Base-by-base conservation (phyloP, 805 yeast genomes). In the Starmera pachycereana region DNA sequence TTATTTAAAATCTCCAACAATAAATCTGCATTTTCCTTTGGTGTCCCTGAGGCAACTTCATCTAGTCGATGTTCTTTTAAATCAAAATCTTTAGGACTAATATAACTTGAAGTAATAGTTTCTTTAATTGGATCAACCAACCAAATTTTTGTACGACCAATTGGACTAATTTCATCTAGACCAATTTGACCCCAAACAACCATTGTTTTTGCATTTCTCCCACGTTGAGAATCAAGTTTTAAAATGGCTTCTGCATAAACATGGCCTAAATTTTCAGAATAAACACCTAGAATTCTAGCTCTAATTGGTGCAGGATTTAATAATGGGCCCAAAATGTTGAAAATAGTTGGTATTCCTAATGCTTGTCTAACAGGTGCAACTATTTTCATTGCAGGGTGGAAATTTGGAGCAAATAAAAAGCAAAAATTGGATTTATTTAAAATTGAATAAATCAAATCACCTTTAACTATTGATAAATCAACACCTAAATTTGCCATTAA, bases 101-200 rank as follows among this genome's bases (percentile, higher is more conserved):
- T 47, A 33, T 61, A 66, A 36, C 69, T 68, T 14, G 61, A 60
- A 8, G 67, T 59, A 25, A 75, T 65, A 18, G 58, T 52, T 0
- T 70, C 74, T 2, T 66, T 55, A 12, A 56, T 52, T 31, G 69
- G 63, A 38, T 66, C 67, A 2, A 81, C 73, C 39, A 71, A 66
- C 99, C 99, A 92, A 44, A 81, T 76, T 41, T 75, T 74, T 3
- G 96, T 81, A 40, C 66, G 61, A 0, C 97, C 97, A 28, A 81
- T 75, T 3, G 97, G 96, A 2, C 96, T 81, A 30, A 92, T 83
- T 63, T 92, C 98, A 56, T 92, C 99, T 28, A 92, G 66, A 0
- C 96, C 96, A 37, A 84, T 76, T 39, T 79, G 79, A 11, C 99
- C 99, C 77, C 84, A 90, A 14, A 92, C 99, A 16, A 92, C 83